Evolutionary conservation across 768 basidiomycete genomes (phyloP).

Genomic region (Obba rivulosa): DNA sequence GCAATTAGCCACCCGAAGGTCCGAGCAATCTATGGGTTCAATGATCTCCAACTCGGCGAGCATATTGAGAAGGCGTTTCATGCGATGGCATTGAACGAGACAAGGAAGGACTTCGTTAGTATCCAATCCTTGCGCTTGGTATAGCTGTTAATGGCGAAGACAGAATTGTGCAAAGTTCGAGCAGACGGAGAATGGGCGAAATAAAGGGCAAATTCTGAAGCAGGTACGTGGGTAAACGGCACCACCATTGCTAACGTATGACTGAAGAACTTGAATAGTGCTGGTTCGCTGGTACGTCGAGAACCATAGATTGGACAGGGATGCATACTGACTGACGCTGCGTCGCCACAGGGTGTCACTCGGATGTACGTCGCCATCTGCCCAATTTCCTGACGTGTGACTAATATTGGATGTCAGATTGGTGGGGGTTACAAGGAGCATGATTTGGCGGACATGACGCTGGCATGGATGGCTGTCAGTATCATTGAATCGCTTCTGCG

Average conservation of each 20-base stretch:
- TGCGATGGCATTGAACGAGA: constrained; percentile 65
- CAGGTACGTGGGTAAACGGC: constrained; percentile 37
- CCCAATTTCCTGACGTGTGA: neutral
- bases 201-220: constrained; percentile 53
- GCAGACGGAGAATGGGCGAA: constrained; percentile 46
- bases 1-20: constrained; percentile 38
- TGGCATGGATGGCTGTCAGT: constrained; percentile 62
- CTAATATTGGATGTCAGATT: constrained; percentile 35
- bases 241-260: neutral
- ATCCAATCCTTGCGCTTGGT: neutral
- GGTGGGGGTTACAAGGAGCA: constrained; percentile 67
- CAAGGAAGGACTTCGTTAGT: constrained; percentile 62
- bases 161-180: constrained; percentile 61
- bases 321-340: neutral
- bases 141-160: neutral
- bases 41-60: constrained; percentile 50
- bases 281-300: constrained; percentile 62
- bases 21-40: constrained; percentile 59
- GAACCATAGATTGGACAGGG: too few species aligned
- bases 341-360: constrained; percentile 19
- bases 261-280: constrained; percentile 33
- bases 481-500: neutral
- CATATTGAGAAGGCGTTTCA: constrained; percentile 67
- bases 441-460: constrained; percentile 60
- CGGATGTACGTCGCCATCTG: constrained; percentile 24